These are phyloP conservation scores for Entonaema liquescens DNA, from an alignment of 495 filamentous ascomycete species.

Conservation along the genomic window DNA sequence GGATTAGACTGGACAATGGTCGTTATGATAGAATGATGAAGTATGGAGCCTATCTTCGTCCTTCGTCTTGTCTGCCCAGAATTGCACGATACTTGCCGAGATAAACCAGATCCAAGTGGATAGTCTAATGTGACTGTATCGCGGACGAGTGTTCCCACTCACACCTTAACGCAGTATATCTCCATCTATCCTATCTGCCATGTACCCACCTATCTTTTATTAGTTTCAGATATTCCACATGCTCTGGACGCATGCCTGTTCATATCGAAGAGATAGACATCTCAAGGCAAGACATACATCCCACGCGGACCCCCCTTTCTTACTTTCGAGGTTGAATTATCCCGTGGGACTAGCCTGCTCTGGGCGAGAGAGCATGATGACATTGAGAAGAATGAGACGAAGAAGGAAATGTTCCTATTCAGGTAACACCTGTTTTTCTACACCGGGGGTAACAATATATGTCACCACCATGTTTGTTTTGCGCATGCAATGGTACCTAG, in stretches of 20 bases:
- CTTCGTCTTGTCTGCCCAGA: constrained; percentile 30
- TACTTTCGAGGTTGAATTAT: constrained; percentile 26
- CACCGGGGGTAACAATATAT: constrained; percentile 27
- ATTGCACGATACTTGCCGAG: constrained; percentile 29
- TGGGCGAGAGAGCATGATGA: constrained; percentile 10
- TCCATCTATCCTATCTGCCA: constrained; percentile 37
- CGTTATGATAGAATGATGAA: constrained; percentile 3
- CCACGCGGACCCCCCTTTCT: constrained; percentile 39
- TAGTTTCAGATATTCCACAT: constrained; percentile 44
- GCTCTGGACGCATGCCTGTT: constrained; percentile 40
- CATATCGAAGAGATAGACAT: constrained; percentile 38
- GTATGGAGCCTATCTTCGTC: too few species aligned
- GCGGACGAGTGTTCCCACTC: constrained; percentile 31
- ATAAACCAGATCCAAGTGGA: constrained; percentile 40
- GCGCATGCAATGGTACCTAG: constrained; percentile 18
- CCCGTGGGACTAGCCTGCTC: constrained; percentile 21
- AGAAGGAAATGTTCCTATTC: constrained; percentile 20
- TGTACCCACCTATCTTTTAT: constrained; percentile 32
- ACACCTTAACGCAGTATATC: constrained; percentile 9
- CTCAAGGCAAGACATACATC: constrained; percentile 34
- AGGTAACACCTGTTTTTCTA: constrained; percentile 27
- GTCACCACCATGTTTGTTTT: constrained; percentile 10
- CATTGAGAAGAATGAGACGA: constrained; percentile 9
- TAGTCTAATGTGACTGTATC: constrained; percentile 41
- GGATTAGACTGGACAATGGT: constrained; percentile 19